Evolutionary conservation across 306 rosid genomes (phyloP), one percentile per base, ranked within the genome.

Genomic region (Styphnolobium japonicum): DNA sequence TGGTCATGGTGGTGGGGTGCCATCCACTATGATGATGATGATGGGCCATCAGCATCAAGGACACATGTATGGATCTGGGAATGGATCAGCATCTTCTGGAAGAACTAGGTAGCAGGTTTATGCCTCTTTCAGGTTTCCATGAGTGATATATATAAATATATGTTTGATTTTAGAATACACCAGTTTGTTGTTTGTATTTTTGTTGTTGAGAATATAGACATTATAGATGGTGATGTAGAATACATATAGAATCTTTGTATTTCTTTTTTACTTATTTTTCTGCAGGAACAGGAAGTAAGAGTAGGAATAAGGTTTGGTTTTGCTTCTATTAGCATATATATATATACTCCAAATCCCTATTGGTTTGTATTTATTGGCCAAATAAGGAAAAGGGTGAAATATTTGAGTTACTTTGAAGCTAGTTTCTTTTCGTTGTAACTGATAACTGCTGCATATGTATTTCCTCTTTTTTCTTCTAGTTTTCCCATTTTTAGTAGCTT

Each of bases 31-130:
- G 52, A 80, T 77, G 81, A 83, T 66, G 84, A 79, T 74, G 84
- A 79, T 82, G 83, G 77, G 81, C 3, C 86, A 73, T 22, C 81
- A 81, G 11, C 77, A 56, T 9, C 71, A 73, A 0, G 72, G 48
- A 1, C 63, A 69, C 51, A 72, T 81, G 83, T 85, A 72, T 81
- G 88, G 83, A 85, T 85, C 88, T 82, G 75, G 81, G 4, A 52
- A 76, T 76, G 84, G 60, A 45, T 53, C 79, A 55, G 64, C 82
- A 52, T 69, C 87, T 22, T 65, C 80, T 21, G 85, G 85, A 46
- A 81, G 83, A 70, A 55, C 68, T 56, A 81, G 85, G 75, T 74
- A 80, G 76, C 10, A 18, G 10, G 0, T 40, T 8, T 15, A 12
- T 27, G 5, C 36, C 14, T 11, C 2, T 46, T n/a, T n/a, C n/a